Evolutionary conservation across 805 yeast genomes (phyloP), one percentile per base, ranked within the genome.

Genomic region (Sugiyamaella mastotermitis): DNA sequence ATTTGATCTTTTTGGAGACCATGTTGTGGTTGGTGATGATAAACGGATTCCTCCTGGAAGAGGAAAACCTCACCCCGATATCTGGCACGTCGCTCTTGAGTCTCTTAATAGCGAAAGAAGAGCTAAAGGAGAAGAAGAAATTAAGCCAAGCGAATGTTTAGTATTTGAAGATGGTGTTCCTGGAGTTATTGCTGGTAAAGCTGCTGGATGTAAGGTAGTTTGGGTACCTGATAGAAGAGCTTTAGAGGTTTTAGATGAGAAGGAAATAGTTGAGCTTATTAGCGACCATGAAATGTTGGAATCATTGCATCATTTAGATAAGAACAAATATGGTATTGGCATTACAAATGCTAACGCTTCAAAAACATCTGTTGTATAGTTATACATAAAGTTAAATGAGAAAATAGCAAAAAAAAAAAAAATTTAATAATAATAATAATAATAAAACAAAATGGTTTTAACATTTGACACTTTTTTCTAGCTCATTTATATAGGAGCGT

Each of bases 131-230:
- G 56, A 63, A 18, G 66, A 57, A 1, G 63, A 62, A 24, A 81
- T 90, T 43, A 52, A 57, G 38, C 82, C 90, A 3, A 78, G 76
- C 22, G 95, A 92, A 52, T 83, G 94, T 52, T 59, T 92, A 22
- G 82, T 92, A 1, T 92, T 92, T 60, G 98, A 92, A 65, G 99
- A 92, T 61, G 97, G 96, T 2, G 67, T 87, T 31, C 88, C 95
- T 0, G 99, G 99, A 2, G 90, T 90, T 16, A 55, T 66, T 13
- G 80, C 95, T 3, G 98, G 95, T 10, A 72, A 71, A 40, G 78
- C 83, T 13, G 86, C 95, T 24, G 88, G 87, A 8, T 83, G 85
- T 10, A 71, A 69, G 38, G 95, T 90, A n/a, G 72, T 90, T 33
- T 92, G 97, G 98, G 82, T 88, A 10, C 97, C 98, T 7, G 90